These are phyloP conservation scores for Claviceps fusiformis DNA, from an alignment of 2,329 filamentous ascomycete genomes.

Conservation along the genomic window DNA sequence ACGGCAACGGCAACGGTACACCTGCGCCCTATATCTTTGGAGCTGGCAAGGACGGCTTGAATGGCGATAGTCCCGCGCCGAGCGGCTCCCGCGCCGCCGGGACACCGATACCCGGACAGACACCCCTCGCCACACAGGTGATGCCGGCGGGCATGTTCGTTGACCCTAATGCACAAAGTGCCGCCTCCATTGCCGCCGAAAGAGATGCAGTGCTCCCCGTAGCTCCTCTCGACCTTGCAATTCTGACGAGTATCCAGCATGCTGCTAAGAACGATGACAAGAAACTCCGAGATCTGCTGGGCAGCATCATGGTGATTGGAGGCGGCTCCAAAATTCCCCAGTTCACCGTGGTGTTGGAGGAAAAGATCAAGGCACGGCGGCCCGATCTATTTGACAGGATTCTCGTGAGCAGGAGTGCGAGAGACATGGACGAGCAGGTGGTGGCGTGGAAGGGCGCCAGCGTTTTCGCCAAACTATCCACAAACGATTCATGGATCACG, in stretches of 20 bases:
- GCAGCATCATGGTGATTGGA: conserved; percentile 81
- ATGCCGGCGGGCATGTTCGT: conserved; percentile 33
- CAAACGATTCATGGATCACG: conserved; percentile 93
- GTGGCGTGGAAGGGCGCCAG: conserved; percentile 96
- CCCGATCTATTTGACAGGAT: conserved; percentile 48
- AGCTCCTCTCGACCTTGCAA: conserved; percentile 75
- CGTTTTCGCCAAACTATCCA: conserved; percentile 82
- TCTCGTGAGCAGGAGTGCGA: conserved; percentile 56
- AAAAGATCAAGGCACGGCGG: conserved; percentile 55
- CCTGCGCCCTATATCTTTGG: conserved; percentile 48
- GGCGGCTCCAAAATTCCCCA: conserved; percentile 71
- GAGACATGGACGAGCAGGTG: conserved; percentile 95
- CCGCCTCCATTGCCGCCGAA: conserved; percentile 46
- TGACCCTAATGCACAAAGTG: conserved; percentile 36
- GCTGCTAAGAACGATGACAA: conserved; percentile 82
- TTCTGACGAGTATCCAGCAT: conserved; percentile 78
- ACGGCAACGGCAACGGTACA: conserved; percentile 34
- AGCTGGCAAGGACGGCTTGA: conserved; percentile 27
- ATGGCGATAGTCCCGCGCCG: conserved; percentile 39
- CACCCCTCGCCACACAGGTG: conserved; percentile 16
- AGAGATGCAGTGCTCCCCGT: conserved; percentile 72
- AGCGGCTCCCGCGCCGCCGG: conserved; percentile 37
- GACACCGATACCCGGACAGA: conserved; percentile 25
- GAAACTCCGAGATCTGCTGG: conserved; percentile 79
- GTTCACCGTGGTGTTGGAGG: conserved; percentile 72